Percentiles rank a stretch among this genome's conserved stretches.
phyloP scores from a whole-genome alignment of 139 green algal genomes.

The Marvania coccoides region DNA sequence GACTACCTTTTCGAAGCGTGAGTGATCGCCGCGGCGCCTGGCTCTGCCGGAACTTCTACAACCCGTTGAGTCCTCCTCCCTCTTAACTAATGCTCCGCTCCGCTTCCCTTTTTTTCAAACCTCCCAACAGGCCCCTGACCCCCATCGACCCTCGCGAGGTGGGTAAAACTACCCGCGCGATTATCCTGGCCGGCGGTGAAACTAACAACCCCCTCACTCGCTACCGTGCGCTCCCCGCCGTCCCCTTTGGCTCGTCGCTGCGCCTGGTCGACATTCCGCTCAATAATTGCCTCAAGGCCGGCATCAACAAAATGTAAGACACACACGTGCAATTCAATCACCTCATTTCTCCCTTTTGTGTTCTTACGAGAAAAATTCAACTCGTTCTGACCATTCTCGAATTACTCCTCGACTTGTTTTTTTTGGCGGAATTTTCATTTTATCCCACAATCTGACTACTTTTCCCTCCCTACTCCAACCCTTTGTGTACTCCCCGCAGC shows the following conservation, averaged over 20 bases:
- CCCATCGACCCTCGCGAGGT: conserved; percentile 14
- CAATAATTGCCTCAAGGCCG: conserved; percentile 48
- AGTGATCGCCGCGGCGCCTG: background rate
- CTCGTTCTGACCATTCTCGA: background rate
- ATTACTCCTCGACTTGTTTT: background rate
- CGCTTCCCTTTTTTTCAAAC: background rate
- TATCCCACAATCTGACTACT: no score
- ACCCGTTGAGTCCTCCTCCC: background rate
- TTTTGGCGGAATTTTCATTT: background rate
- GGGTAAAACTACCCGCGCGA: conserved; percentile 21
- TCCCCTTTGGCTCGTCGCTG: conserved; percentile 37
- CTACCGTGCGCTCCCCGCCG: conserved; percentile 40
- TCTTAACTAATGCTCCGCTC: background rate
- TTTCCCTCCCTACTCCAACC: background rate
- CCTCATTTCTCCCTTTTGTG: background rate
- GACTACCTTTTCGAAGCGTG: background rate
- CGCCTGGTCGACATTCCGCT: conserved; percentile 44
- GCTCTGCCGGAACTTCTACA: background rate
- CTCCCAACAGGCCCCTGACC: background rate
- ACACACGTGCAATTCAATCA: background rate
- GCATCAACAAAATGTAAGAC: conserved; percentile 56
- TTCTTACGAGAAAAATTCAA: background rate
- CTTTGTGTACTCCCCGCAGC: conserved; percentile 20
- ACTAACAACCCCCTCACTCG: conserved; percentile 40
- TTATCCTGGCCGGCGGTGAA: conserved; percentile 46